Base-by-base conservation (phyloP, 1,284 basidiomycete genomes). In the Heterobasidion irregulare region DNA sequence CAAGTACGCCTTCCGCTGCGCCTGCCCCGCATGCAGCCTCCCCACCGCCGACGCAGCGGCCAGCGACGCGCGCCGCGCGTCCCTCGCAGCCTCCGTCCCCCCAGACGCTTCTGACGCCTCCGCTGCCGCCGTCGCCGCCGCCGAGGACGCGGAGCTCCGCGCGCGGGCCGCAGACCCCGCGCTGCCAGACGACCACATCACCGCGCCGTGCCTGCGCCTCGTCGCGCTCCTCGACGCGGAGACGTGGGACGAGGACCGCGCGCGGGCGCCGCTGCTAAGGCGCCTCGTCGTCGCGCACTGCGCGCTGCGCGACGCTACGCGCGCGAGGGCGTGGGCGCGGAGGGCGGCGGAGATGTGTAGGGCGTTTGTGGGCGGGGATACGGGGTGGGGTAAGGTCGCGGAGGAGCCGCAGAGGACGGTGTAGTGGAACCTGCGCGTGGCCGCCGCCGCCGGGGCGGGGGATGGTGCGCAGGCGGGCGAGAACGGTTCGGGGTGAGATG, bases 241-340 rank as follows among this genome's bases (percentile, higher is more conserved):
- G 52, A 50, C 58, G 34, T 61, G 53, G 54, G 53, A 56, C 50
- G 59, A 61, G 53, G 52, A 53, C 8, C 53, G 56, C 12, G 26
- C 15, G 32, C 60, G 59, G 59, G 56, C 57, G 54, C 56, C 49
- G 19, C 55, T 47, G 44, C 53, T 45, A 8, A 36, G 35, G 2
- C 53, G 59, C 15, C 43, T 62, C 6, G 60, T 56, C 51, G 60
- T 61, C 55, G 61, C 57, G 8, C 60, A 56, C 26, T 61, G 60
- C 33, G 63, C 60, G n/a, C 48, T 61, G 3, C 59, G 52, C 47
- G 56, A 62, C 47, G 52, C 33, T 9, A 53, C 57, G 52, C 57
- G 54, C 4, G 59, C 61, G 18, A 18, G 47, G 43, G 38, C 26
- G 47, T 59, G 55, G 57, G 61, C 61, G 26, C 4, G 32, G 26